A percentile compares a stretch with the other conserved stretches of the same genome.
Conservation (phyloP, 768 basidiomycete species). For the Sarcodon aspratus region DNA sequence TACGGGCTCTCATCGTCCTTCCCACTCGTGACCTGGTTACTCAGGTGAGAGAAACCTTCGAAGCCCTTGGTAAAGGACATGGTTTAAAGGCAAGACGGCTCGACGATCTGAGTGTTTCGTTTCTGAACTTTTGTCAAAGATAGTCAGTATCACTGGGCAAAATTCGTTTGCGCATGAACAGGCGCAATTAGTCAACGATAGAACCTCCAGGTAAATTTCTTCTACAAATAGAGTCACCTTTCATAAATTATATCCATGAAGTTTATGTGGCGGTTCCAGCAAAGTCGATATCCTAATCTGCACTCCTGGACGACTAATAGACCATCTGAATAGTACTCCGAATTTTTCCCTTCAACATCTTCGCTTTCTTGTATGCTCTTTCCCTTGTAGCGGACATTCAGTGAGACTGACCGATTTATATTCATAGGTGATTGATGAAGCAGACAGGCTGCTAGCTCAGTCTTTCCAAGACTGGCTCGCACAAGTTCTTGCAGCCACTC, state of each 20-base stretch:
- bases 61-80: constrained; percentile 72
- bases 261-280: constrained; percentile 71
- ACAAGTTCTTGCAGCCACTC: constrained; percentile 70
- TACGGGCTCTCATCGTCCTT: constrained; percentile 82
- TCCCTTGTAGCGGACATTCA: not conserved
- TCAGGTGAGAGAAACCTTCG: constrained; percentile 91
- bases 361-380: constrained; percentile 69
- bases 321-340: constrained; percentile 79
- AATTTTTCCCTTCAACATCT: constrained; percentile 92
- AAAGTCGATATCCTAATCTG: constrained; percentile 91
- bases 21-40: constrained; percentile 90
- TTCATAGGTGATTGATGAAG: constrained; percentile 87
- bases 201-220: constrained; percentile 33
- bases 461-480: constrained; percentile 95
- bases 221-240: not conserved
- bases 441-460: constrained; percentile 89
- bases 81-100: constrained; percentile 58
- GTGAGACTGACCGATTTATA: not conserved
- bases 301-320: constrained; percentile 91
- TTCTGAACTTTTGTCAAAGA: constrained; percentile 17
- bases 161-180: constrained; percentile 94
- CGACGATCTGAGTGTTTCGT: not conserved
- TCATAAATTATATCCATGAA: not conserved
- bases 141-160: constrained; percentile 83
- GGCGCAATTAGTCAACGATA: constrained; percentile 59